These are phyloP conservation scores for Clavispora vitiphila DNA, from an alignment of 805 yeast species.

Conservation along the genomic window DNA sequence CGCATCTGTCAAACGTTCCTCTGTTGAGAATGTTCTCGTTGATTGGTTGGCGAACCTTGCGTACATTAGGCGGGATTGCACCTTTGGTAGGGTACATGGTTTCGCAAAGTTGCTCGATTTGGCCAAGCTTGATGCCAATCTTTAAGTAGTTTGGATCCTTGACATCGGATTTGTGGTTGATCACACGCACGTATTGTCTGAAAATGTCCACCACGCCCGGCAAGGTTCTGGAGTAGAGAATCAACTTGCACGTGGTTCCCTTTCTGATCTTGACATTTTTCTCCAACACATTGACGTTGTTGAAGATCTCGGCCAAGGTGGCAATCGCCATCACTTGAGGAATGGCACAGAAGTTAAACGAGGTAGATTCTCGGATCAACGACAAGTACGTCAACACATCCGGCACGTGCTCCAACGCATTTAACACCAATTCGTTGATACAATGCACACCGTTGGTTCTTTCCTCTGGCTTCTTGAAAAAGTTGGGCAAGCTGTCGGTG, in stretches of 20 bases:
- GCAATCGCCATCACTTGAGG: slow-evolving; percentile 99
- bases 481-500: slow-evolving; percentile 57
- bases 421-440: slow-evolving; percentile 72
- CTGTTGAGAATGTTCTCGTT: slow-evolving; percentile 32
- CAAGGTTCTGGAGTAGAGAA: slow-evolving; percentile 67
- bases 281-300: slow-evolving; percentile 69
- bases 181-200: slow-evolving; percentile 63
- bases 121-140: slow-evolving; percentile 81
- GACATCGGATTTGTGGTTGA: slow-evolving; percentile 75
- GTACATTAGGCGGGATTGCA: slow-evolving; percentile 48
- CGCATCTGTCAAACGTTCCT: slow-evolving; percentile 34
- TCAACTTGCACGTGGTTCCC: slow-evolving; percentile 77
- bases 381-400: slow-evolving; percentile 75
- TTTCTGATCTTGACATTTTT: slow-evolving; percentile 81
- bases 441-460: slow-evolving; percentile 65
- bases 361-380: slow-evolving; percentile 70
- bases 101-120: slow-evolving; percentile 85
- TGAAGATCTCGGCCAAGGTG: slow-evolving; percentile 78
- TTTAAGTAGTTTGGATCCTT: slow-evolving; percentile 81
- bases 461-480: slow-evolving; percentile 39
- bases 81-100: slow-evolving; percentile 56
- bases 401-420: slow-evolving; percentile 71
- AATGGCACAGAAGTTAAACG: slow-evolving; percentile 90
- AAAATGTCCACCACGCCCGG: slow-evolving; percentile 75
- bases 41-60: slow-evolving; percentile 32